These are phyloP conservation scores for Golovinomyces cichoracearum DNA, from an alignment of 2,329 filamentous ascomycete genomes.

Conservation along the genomic window DNA sequence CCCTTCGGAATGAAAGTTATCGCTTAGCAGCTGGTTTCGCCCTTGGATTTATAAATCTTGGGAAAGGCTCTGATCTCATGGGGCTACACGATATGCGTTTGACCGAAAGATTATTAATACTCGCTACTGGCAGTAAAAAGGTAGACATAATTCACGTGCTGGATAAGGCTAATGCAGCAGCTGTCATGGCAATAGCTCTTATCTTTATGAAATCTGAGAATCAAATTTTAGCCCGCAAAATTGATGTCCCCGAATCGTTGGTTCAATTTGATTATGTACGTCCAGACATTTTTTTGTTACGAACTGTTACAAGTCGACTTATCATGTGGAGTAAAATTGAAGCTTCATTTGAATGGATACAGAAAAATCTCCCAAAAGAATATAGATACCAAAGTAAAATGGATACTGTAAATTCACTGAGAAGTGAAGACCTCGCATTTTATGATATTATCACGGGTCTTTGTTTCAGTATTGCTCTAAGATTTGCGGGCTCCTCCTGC, in stretches of 20 bases:
- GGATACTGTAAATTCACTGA: constrained; percentile 31
- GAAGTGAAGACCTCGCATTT: constrained; percentile 66
- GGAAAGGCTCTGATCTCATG: constrained; percentile 63
- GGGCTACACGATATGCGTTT: constrained; percentile 85
- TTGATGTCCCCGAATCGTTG: constrained; percentile 73
- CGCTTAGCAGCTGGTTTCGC: constrained; percentile 81
- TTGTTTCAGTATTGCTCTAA: constrained; percentile 53
- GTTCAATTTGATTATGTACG: constrained; percentile 89
- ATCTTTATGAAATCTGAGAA: constrained; percentile 97
- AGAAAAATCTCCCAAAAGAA: constrained; percentile 40
- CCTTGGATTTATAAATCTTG: constrained; percentile 80
- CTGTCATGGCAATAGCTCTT: constrained; percentile 65
- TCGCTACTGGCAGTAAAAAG: constrained; percentile 72
- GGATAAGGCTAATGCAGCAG: constrained; percentile 79
- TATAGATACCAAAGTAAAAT: constrained; percentile 40
- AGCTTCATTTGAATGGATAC: constrained; percentile 49
- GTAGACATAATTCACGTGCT: constrained; percentile 80
- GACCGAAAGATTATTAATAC: constrained; percentile 59
- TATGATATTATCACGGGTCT: constrained; percentile 79
- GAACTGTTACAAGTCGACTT: constrained; percentile 68
- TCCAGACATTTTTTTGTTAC: constrained; percentile 71
- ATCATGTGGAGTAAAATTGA: constrained; percentile 79
- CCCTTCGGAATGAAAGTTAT: constrained; percentile 81
- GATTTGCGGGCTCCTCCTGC: constrained; percentile 49
- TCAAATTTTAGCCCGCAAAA: constrained; percentile 59